Percentiles rank a stretch among this genome's conserved stretches.
Evolutionary conservation across 495 filamentous ascomycete genomes (phyloP).

Genomic region (Neurospora sp.): DNA sequence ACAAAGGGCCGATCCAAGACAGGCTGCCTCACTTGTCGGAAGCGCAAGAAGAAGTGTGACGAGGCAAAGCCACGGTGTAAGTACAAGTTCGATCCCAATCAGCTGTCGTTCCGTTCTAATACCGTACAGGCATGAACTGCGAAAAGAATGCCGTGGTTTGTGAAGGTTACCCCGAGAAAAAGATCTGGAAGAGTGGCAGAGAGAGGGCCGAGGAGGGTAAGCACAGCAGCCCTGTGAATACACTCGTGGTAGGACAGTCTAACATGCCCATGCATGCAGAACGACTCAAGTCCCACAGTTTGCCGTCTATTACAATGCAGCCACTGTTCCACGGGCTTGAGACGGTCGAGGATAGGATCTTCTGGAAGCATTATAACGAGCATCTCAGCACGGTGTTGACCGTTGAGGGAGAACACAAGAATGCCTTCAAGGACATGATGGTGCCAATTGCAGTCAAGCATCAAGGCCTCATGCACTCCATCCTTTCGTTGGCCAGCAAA

Average conservation of each 20-base stretch:
- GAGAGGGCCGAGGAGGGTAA: slow-evolving; percentile 69
- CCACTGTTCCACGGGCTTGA: slow-evolving; percentile 79
- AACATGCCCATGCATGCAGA: slow-evolving; percentile 25
- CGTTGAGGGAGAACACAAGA: slow-evolving; percentile 72
- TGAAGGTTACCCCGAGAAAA: slow-evolving; percentile 85
- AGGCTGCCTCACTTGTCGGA: slow-evolving; percentile 84
- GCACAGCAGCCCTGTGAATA: not conserved
- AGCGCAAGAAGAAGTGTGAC: slow-evolving; percentile 95
- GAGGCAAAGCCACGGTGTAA: slow-evolving; percentile 82
- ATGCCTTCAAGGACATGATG: slow-evolving; percentile 83
- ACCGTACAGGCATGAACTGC: slow-evolving; percentile 63
- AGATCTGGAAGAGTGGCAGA: slow-evolving; percentile 76
- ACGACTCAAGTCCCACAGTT: slow-evolving; percentile 30
- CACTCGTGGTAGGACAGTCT: slow-evolving; percentile 7
- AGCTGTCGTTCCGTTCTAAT: slow-evolving; percentile 11
- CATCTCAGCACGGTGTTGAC: slow-evolving; percentile 74
- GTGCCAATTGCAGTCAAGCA: slow-evolving; percentile 78
- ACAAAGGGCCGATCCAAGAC: slow-evolving; percentile 90
- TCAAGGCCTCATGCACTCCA: slow-evolving; percentile 83
- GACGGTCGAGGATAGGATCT: slow-evolving; percentile 69
- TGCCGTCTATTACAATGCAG: slow-evolving; percentile 56
- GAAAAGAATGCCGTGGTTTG: slow-evolving; percentile 90
- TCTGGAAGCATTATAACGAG: slow-evolving; percentile 80
- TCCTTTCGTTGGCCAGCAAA: slow-evolving; percentile 76
- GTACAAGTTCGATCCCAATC: slow-evolving; percentile 13